A percentile compares a stretch with the other conserved stretches of the same genome.
Conservation (phyloP, 352 stramenopile species). For the Phytopythium vexans region DNA sequence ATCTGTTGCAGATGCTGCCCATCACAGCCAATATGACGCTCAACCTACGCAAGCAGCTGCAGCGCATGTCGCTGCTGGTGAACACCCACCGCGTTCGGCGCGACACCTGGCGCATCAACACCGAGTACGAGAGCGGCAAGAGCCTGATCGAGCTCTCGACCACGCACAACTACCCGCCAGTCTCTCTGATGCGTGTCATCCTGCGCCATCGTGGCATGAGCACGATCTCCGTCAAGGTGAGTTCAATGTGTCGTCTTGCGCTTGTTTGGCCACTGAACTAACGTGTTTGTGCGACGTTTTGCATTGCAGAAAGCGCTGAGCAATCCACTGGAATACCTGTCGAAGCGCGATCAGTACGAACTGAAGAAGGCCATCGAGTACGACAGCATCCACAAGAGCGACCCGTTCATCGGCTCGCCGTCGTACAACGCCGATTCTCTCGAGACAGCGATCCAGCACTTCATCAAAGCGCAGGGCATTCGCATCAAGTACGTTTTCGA, state of each 20-base stretch:
- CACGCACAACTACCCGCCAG: constrained; percentile 76
- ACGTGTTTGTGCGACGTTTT: constrained; percentile 11
- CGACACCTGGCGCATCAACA: constrained; percentile 48
- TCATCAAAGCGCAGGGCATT: constrained; percentile 65
- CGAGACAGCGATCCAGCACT: constrained; percentile 71
- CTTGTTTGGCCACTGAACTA: background rate
- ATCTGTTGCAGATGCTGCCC: constrained; percentile 77
- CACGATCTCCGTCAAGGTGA: constrained; percentile 56
- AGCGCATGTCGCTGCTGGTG: constrained; percentile 83
- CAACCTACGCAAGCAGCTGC: constrained; percentile 81
- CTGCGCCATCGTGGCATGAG: constrained; percentile 60
- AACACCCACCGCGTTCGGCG: constrained; percentile 81
- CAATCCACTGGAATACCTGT: constrained; percentile 42
- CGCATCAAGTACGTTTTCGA: constrained; percentile 60
- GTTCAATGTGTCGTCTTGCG: background rate
- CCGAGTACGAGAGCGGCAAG: constrained; percentile 71
- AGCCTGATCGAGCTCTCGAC: constrained; percentile 75
- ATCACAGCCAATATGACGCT: constrained; percentile 88
- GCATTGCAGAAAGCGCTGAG: constrained; percentile 42
- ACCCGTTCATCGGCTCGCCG: constrained; percentile 68
- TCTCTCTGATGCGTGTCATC: constrained; percentile 84
- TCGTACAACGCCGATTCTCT: constrained; percentile 75
- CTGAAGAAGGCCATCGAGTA: constrained; percentile 68
- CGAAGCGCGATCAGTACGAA: constrained; percentile 70
- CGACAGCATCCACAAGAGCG: constrained; percentile 83